Percentiles rank a stretch among this genome's conserved stretches.
Evolutionary conservation across 768 basidiomycete species (phyloP).

Genomic region (Tubosaeta brunneosetosa): DNA sequence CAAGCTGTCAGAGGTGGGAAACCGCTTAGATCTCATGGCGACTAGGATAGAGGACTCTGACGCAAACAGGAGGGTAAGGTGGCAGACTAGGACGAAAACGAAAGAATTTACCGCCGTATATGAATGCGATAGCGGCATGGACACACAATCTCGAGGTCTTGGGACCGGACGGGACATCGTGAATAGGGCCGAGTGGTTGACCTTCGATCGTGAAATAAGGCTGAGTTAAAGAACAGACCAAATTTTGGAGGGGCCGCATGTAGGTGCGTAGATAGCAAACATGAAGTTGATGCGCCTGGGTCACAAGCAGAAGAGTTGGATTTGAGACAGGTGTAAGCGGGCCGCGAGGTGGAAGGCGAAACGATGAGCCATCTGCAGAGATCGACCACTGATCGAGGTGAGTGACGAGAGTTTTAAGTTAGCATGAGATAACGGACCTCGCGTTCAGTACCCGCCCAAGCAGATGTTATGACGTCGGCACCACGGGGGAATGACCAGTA

Average conservation of each 20-base stretch:
- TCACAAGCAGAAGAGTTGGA: constrained; percentile 59
- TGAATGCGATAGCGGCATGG: constrained; percentile 55
- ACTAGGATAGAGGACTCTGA: constrained; percentile 55
- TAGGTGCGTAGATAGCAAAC: constrained; percentile 52
- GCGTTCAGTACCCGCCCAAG: constrained; percentile 57
- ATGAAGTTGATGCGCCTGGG: constrained; percentile 54
- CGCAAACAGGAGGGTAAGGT: constrained; percentile 5
- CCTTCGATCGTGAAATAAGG: constrained; percentile 35
- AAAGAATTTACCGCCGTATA: constrained; percentile 47
- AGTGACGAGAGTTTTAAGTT: neutral
- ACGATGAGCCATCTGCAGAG: constrained; percentile 39
- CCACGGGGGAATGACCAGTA: constrained; percentile 49
- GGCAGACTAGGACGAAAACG: neutral
- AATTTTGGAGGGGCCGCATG: constrained; percentile 38
- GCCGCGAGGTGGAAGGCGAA: constrained; percentile 56
- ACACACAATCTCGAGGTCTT: constrained; percentile 46
- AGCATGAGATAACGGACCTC: constrained; percentile 40
- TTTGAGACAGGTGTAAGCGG: constrained; percentile 49
- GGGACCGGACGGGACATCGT: constrained; percentile 29
- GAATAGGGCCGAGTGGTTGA: constrained; percentile 27
- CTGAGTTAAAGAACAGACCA: constrained; percentile 47
- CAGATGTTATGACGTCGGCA: constrained; percentile 55
- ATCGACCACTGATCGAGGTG: constrained; percentile 48
- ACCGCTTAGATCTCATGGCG: constrained; percentile 55
- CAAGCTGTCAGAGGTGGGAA: constrained; percentile 37